These are phyloP conservation scores for Fusarium fujikuroi DNA, from an alignment of 2,329 filamentous ascomycete species.

Conservation along the genomic window DNA sequence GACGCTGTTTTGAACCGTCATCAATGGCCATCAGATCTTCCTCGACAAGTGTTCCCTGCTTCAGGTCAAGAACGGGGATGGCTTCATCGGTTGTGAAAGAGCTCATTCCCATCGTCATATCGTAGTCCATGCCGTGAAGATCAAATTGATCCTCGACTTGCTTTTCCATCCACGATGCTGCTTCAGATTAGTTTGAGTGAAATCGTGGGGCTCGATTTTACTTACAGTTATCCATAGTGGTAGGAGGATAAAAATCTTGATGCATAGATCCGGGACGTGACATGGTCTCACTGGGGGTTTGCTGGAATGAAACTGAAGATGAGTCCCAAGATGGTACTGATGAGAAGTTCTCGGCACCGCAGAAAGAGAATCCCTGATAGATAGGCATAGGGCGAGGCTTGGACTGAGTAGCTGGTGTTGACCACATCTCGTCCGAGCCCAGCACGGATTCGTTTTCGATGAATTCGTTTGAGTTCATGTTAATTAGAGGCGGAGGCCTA, in stretches of 20 bases:
- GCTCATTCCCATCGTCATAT: conserved; percentile 69
- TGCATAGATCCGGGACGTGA: conserved; percentile 67
- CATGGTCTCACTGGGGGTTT: conserved; percentile 62
- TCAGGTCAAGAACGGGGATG: conserved; percentile 70
- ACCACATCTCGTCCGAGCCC: conserved; percentile 62
- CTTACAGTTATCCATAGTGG: conserved; percentile 62
- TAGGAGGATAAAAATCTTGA: conserved; percentile 65
- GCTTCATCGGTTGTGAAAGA: conserved; percentile 71
- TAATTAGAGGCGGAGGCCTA: conserved; percentile 52
- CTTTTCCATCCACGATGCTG: conserved; percentile 62
- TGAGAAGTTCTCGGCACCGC: conserved; percentile 63
- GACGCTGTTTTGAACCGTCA: conserved; percentile 64
- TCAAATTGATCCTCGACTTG: conserved; percentile 67
- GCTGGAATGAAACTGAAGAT: conserved; percentile 62
- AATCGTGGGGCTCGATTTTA: conserved; percentile 21
- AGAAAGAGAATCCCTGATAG: conserved; percentile 70
- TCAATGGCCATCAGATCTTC: conserved; percentile 63
- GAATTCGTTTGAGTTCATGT: conserved; percentile 64
- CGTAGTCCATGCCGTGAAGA: conserved; percentile 64
- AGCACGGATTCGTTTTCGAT: conserved; percentile 60
- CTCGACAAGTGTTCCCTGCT: conserved; percentile 62
- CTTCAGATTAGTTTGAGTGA: conserved; percentile 25
- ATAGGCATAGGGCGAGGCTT: conserved; percentile 68
- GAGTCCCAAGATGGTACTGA: conserved; percentile 68
- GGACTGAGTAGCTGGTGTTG: conserved; percentile 63